Percentiles rank a stretch among this genome's conserved stretches.
Evolutionary conservation across 176 grass and related monocot species (phyloP).

Genomic region (Musa schizocarpa): DNA sequence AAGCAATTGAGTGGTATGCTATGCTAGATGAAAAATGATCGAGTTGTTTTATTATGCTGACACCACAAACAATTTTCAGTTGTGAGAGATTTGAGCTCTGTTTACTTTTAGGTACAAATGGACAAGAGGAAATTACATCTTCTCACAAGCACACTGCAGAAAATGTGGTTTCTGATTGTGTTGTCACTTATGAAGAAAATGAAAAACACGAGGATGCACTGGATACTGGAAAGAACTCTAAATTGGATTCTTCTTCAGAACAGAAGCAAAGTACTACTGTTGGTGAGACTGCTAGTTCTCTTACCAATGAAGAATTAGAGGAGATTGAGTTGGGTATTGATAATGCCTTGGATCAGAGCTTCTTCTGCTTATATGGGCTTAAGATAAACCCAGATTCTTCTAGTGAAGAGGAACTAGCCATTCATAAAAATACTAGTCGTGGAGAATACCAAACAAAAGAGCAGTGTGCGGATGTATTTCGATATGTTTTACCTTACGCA

Average conservation of each 20-base stretch:
- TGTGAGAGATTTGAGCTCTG: not conserved
- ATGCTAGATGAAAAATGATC: not conserved
- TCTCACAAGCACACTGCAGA: constrained; percentile 18
- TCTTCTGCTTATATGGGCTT: constrained; percentile 96
- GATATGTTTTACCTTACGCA: constrained; percentile 90
- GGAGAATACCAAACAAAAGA: constrained; percentile 99
- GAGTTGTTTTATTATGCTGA: not conserved
- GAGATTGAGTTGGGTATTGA: constrained; percentile 77
- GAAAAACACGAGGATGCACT: constrained; percentile 46
- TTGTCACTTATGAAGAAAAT: constrained; percentile 28
- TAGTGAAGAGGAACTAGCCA: constrained; percentile 82
- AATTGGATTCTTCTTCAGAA: not conserved
- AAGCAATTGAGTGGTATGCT: constrained; percentile 76
- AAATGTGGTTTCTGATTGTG: constrained; percentile 20
- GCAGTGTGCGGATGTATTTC: constrained; percentile 99
- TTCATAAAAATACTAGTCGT: constrained; percentile 87
- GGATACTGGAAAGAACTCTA: constrained; percentile 44
- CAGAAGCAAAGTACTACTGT: not conserved
- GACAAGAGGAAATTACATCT: constrained; percentile 41
- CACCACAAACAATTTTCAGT: not conserved
- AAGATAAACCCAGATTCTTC: constrained; percentile 93
- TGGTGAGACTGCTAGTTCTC: constrained; percentile 18
- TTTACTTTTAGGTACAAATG: constrained; percentile 56
- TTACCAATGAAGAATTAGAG: constrained; percentile 63
- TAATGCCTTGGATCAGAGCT: constrained; percentile 87